Conservation (phyloP, 1,284 basidiomycete species). For the Boletus semigastroideus region DNA sequence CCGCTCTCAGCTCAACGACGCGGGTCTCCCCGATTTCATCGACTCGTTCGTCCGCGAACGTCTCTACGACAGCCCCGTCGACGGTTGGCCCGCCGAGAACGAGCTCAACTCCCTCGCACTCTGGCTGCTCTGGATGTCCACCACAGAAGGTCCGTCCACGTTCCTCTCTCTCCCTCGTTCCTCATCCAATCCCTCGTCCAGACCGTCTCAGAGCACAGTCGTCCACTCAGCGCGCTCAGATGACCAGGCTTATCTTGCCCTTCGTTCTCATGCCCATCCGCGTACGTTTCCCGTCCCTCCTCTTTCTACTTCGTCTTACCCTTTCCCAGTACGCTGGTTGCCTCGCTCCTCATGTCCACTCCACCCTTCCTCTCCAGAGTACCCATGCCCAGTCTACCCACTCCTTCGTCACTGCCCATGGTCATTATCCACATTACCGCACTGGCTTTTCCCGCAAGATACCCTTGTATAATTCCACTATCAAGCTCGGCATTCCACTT, state of each 20-base stretch:
- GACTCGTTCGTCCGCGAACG: slow-evolving; percentile 44
- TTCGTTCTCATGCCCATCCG: slow-evolving; percentile 54
- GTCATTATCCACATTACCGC: slow-evolving; percentile 58
- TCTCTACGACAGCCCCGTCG: slow-evolving; percentile 41
- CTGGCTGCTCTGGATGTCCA: slow-evolving; percentile 66
- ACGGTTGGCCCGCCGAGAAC: slow-evolving; percentile 60
- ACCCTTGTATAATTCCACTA: slow-evolving; percentile 42
- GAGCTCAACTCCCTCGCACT: slow-evolving; percentile 50
- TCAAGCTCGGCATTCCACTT: slow-evolving; percentile 47
- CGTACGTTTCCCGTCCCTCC: slow-evolving; percentile 32
- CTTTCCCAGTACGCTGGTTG: slow-evolving; percentile 50
- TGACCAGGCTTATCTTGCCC: slow-evolving; percentile 55
- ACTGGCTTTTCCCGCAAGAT: slow-evolving; percentile 29
- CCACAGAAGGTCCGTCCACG: slow-evolving; percentile 42
- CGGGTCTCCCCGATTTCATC: slow-evolving; percentile 48
- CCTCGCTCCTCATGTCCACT: slow-evolving; percentile 61
- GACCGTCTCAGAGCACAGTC: slow-evolving; percentile 49
- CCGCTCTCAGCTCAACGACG: slow-evolving; percentile 54
- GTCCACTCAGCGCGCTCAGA: slow-evolving; percentile 38
- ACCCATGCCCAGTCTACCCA: slow-evolving; percentile 26
- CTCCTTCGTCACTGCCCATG: slow-evolving; percentile 50
- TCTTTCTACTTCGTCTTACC: slow-evolving; percentile 4
- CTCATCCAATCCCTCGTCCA: slow-evolving; percentile 21
- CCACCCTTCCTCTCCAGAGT: slow-evolving; percentile 46
- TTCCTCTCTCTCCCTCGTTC: not conserved